These are phyloP conservation scores for Fraxinus anomala DNA, from an alignment of 257 asterid species.

Conservation along the genomic window DNA sequence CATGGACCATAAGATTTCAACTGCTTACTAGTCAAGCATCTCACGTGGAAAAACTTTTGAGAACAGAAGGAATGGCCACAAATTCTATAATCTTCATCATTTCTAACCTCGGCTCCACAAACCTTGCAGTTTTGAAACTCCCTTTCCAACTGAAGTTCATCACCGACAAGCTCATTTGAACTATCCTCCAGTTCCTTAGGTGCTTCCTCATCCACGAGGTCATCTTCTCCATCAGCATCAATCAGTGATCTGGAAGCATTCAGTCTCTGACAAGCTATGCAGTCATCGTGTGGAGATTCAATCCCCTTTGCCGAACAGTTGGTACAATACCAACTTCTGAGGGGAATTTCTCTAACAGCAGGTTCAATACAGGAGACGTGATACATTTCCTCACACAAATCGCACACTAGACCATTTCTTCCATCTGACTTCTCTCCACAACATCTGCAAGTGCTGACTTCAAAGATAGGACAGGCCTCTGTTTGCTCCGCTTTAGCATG, in stretches of 20 bases:
- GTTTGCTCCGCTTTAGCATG: conserved; percentile 49
- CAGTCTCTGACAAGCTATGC: conserved; percentile 75
- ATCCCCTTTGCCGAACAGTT: conserved; percentile 63
- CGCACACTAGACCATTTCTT: conserved; percentile 69
- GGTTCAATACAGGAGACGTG: conserved; percentile 83
- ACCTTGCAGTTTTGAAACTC: conserved; percentile 52
- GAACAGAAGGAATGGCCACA: conserved; percentile 81
- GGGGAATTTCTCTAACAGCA: conserved; percentile 65
- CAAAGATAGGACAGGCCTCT: conserved; percentile 36
- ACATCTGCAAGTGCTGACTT: conserved; percentile 53
- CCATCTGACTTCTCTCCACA: conserved; percentile 77
- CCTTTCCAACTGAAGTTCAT: conserved; percentile 28
- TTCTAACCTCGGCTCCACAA: conserved; percentile 52
- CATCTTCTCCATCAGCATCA: conserved; percentile 40
- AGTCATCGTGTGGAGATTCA: conserved; percentile 70
- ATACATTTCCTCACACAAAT: conserved; percentile 85
- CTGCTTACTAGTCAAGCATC: conserved; percentile 70
- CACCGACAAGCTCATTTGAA: conserved; percentile 45
- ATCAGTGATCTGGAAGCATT: conserved; percentile 34
- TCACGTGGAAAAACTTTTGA: conserved; percentile 76
- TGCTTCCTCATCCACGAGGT: conserved; percentile 30
- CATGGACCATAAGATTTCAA: conserved; percentile 52
- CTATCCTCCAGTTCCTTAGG: conserved; percentile 59
- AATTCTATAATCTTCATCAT: conserved; percentile 47
- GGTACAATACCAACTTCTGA: conserved; percentile 78